Base-by-base conservation (phyloP, 345 rosid genomes). In the Rhizophora apiculata region DNA sequence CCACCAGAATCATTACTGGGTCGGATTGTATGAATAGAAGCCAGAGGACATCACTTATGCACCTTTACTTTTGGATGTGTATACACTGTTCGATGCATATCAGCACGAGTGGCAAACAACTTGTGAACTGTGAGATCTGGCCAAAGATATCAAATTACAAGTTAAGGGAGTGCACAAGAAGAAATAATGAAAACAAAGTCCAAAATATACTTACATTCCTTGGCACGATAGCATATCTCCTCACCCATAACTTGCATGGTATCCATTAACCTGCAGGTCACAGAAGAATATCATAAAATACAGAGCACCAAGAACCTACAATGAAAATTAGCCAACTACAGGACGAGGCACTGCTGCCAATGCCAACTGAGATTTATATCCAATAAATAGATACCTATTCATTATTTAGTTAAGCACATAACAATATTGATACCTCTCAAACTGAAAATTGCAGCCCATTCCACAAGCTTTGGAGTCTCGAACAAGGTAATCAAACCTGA, bases 381-480 rank as follows among this genome's bases (percentile, higher is more conserved):
- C 21, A 67, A 18, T 43, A 15, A 43, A 13, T 43, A 11, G 16
- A 43, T 13, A 43, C 18, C 49, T 3, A 43, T 43, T 11, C 5
- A 4, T 43, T 3, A 6, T 56, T 27, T 56, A 56, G 60, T 27
- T 56, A 21, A 22, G 29, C 30, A 11, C 24, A 56, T 21, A 15
- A 56, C 26, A 70, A 20, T 11, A 10, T 53, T 1, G 37, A 36
- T 67, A 76, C 80, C 75, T 72, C 27, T 67, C n/a, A 57, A 76
- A 71, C 54, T 71, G 37, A 27, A 76, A 71, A 71, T 48, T 62
- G 39, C 72, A 67, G 13, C 80, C 75, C 63, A 71, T 30, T 62
- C 80, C 80, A 48, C 80, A 76, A 57, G 80, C 80, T 46, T 72
- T 60, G n/a, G 65, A 54, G 58, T 76, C 80, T 26, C 80, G 80